Conservation (phyloP, 257 asterid genomes). For the Hygrophila difformis region DNA sequence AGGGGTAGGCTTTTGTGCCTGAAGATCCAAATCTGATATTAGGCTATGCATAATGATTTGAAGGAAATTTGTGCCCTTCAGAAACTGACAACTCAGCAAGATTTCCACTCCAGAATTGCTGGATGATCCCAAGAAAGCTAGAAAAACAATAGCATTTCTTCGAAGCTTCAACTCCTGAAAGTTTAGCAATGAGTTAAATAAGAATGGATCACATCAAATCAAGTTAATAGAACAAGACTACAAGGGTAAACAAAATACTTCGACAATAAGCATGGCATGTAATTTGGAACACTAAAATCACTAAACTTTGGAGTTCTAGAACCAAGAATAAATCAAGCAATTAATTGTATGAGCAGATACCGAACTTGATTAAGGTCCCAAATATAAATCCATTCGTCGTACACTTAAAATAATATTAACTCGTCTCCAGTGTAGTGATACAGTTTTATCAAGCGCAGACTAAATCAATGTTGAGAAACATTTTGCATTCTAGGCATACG, state of each 20-base stretch:
- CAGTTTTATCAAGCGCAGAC: too few relatives aligned
- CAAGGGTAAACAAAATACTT: neutral
- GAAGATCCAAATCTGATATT: slow-evolving; percentile 59
- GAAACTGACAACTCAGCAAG: slow-evolving; percentile 43
- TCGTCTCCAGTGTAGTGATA: too few relatives aligned
- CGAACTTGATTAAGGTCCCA: too few relatives aligned
- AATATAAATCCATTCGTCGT: too few relatives aligned
- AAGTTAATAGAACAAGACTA: too few relatives aligned
- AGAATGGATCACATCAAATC: too few relatives aligned
- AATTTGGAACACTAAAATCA: slow-evolving; percentile 5
- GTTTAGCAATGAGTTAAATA: slow-evolving; percentile 4
- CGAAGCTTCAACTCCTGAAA: slow-evolving; percentile 92
- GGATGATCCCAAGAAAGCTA: slow-evolving; percentile 81
- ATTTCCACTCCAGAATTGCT: slow-evolving; percentile 62
- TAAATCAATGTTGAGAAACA: too few relatives aligned
- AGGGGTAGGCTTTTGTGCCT: slow-evolving; percentile 36
- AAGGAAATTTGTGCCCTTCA: slow-evolving; percentile 46
- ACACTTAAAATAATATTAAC: too few relatives aligned
- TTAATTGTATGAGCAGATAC: neutral
- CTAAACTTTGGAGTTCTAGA: neutral
- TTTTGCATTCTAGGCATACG: too few relatives aligned
- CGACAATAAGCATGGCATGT: slow-evolving; percentile 7
- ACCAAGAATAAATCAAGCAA: neutral
- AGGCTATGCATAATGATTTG: slow-evolving; percentile 56
- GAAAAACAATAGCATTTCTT: slow-evolving; percentile 51